Conservation (phyloP, 2,329 filamentous ascomycete species). For the Fusarium nelsonii region DNA sequence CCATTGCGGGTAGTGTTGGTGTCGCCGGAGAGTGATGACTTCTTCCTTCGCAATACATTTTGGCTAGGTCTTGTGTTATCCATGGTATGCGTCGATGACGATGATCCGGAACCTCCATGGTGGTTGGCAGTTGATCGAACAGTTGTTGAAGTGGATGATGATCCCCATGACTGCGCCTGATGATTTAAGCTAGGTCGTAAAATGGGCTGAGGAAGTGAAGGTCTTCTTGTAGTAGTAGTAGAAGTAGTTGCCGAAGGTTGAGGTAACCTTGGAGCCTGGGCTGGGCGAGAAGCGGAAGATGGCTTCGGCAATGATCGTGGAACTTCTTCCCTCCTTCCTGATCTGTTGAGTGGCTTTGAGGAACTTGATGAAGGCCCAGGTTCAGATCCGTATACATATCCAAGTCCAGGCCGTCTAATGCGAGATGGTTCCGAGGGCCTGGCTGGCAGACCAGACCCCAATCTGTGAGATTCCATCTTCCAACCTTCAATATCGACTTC, state of each 20-base stretch:
- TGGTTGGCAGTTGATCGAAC: constrained; percentile 50
- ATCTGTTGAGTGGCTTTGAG: constrained; percentile 43
- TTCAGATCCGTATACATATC: constrained; percentile 35
- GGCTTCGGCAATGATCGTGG: constrained; percentile 36
- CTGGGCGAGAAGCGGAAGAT: constrained; percentile 32
- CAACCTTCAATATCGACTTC: constrained; percentile 45
- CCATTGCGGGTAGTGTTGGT: constrained; percentile 51
- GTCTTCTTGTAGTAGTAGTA: constrained; percentile 36
- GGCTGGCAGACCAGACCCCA: constrained; percentile 56
- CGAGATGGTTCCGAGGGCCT: constrained; percentile 55
- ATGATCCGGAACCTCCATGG: constrained; percentile 51
- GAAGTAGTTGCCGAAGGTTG: constrained; percentile 35
- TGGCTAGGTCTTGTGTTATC: constrained; percentile 53
- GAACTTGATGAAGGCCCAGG: constrained; percentile 32
- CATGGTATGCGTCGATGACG: constrained; percentile 52
- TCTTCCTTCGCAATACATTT: constrained; percentile 64
- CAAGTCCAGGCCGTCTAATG: constrained; percentile 45
- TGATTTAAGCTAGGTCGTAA: constrained; percentile 51
- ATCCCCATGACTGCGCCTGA: constrained; percentile 59
- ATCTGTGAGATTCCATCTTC: constrained; percentile 60
- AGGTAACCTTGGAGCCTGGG: constrained; percentile 39
- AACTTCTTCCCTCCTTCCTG: constrained; percentile 41
- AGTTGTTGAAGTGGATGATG: constrained; percentile 52
- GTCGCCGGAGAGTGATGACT: constrained; percentile 60
- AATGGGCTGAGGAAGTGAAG: constrained; percentile 45